Base-by-base conservation (phyloP, 805 yeast genomes). In the Lachancea dasiensis region DNA sequence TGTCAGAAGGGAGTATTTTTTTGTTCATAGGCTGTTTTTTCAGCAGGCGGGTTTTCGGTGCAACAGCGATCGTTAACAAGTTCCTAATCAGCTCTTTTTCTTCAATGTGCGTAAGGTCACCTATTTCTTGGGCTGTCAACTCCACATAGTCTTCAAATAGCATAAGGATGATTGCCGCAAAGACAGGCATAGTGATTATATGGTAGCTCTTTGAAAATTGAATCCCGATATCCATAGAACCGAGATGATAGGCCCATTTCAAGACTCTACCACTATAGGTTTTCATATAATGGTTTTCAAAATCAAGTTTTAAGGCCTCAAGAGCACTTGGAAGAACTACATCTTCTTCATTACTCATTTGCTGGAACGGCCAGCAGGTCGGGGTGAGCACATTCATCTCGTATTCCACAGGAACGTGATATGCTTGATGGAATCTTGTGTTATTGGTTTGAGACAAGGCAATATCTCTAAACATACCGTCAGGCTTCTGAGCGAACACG, bases 391-490 rank as follows among this genome's bases (percentile, higher is more conserved):
- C 68, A 14, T 73, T 69, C 2, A 74, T 69, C 4, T 70, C 72
- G 43, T 76, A 60, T 17, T 68, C 72, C 7, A 34, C 34, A 6
- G 40, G 38, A 15, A 34, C 28, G 4, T 22, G 18, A 18, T 38
- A 31, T 10, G 24, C 14, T 9, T 34, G 39, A 7, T 24, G 54
- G 54, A 72, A 76, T 25, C 64, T 70, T 9, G 51, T 36, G 29
- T 72, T 63, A 20, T 69, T 50, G 19, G 73, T 81, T 31, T 61
- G 64, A 0, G 87, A 81, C 1, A 70, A 47, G 42, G 73, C 73
- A 31, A 86, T 77, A 53, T 89, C 97, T 51, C 80, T 73, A 46
- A 86, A 77, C 96, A 89, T 89, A 29, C 85, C 86, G 52, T 86
- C 87, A 22, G 89, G 67, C 48, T 82, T 82, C 3, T 84, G 74